Evolutionary conservation across 306 rosid species (phyloP), one percentile per base, ranked within the genome.

Genomic region (Sechiopsis laciniata): DNA sequence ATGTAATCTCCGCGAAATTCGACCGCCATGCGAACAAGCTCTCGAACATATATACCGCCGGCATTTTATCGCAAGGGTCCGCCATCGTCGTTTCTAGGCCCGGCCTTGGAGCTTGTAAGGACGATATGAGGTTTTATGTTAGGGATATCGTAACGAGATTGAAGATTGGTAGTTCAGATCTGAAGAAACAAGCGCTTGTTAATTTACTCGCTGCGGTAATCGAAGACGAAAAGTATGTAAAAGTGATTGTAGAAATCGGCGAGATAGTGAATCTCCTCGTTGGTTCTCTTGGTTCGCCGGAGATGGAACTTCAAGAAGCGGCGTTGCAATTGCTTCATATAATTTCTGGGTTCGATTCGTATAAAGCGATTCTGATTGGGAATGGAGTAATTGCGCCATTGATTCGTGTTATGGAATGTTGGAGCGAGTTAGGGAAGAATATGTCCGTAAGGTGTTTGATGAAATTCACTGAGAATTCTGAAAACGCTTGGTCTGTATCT

Each of bases 401-500:
- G 87, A 76, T 88, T 79, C 80, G 90, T 48, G 83, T 87, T 21
- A 80, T 91, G 90, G 97, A 91, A 78, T 29, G 85, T 78, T 94
- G 90, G 56, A 88, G 79, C 46, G 90, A 77, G 68, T 1, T 17
- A 4, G 97, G 87, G 40, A 89, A 84, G 79, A 83, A 80, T 42
- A 80, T 77, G 24, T 78, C 87, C 48, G 83, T 79, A 0, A 83
- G 78, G 78, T 86, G 94, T 80, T 85, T 91, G 88, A 22, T 35
- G 57, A 88, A 82, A 76, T 59, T 91, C 72, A 91, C 97, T 0
- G 90, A 83, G 83, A 89, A 91, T 86, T 86, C 94, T 0, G 91
- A 89, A 40, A 91, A 91, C 59, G 91, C 90, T 50, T 91, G 97
- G 97, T 85, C 91, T 21, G 91, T 91, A 72, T 91, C 96, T 0